phyloP scores from a whole-genome alignment of 1,284 basidiomycete species.

The Heliocybe sulcata region DNA sequence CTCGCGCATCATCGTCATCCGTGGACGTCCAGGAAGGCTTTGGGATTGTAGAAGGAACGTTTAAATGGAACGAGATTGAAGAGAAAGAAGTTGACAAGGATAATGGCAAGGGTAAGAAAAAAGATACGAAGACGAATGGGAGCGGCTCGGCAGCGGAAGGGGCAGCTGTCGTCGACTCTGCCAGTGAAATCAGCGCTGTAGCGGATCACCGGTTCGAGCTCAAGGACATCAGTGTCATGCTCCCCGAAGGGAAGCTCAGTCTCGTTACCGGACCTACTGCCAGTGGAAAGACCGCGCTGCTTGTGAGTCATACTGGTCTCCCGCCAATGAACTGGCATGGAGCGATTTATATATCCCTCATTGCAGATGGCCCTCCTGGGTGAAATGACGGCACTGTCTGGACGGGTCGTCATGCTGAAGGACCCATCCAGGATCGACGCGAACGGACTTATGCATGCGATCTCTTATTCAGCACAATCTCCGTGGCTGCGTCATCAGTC shows the following conservation, averaged over 20 bases:
- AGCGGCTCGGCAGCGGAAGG: not conserved
- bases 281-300: constrained; percentile 72
- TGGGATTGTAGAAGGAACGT: constrained; percentile 56
- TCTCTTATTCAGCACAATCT: constrained; percentile 81
- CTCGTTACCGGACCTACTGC: constrained; percentile 71
- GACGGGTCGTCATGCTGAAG: constrained; percentile 58
- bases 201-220: constrained; percentile 54
- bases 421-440: constrained; percentile 49
- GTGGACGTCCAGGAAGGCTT: constrained; percentile 34
- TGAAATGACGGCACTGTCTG: constrained; percentile 49
- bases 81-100: constrained; percentile 14
- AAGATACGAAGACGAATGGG: constrained; percentile 9
- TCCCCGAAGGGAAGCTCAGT: constrained; percentile 63
- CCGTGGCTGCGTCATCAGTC: constrained; percentile 76
- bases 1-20: constrained; percentile 13
- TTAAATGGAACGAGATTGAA: constrained; percentile 64
- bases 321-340: not conserved
- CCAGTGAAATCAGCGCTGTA: constrained; percentile 13
- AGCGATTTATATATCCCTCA: not conserved
- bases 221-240: constrained; percentile 53
- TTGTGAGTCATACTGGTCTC: constrained; percentile 32
- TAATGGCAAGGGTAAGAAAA: constrained; percentile 16
- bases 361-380: constrained; percentile 58
- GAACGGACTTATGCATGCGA: constrained; percentile 60
- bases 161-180: constrained; percentile 11